Evolutionary conservation across 1,284 basidiomycete genomes (phyloP), one percentile per base, ranked within the genome.

Genomic region (Crepidotus sp.): DNA sequence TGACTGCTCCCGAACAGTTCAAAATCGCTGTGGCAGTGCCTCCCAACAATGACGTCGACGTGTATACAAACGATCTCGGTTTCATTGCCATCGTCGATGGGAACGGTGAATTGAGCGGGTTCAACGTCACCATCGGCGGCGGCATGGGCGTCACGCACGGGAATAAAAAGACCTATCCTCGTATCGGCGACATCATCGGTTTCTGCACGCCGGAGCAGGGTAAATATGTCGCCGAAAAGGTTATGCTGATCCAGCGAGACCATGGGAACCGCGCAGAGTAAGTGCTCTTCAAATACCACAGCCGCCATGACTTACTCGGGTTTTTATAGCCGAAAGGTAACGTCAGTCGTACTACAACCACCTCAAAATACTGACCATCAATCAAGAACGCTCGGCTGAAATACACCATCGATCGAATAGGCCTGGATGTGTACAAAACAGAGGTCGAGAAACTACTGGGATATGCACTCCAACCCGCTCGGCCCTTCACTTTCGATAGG

Each of bases 141-240:
- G 96, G 95, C 47, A 99, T 99, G 95, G 95, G 95, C 66, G 95
- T 98, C 36, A 98, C 95, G 0, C 94, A 98, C 61, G 92, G 89
- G 41, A 96, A 92, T 76, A 98, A 98, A 74, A 94, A 95, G 72
- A 99, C 95, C 0, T 98, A 98, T 65, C 96, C 96, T 35, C 83
- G 96, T 50, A 66, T 86, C 32, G 93, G 80, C 38, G 83, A 83
- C 57, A 70, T 97, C 21, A 78, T 99, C 53, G 96, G 95, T 43
- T 99, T 97, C 71, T 91, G 92, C 57, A 88, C 83, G 1, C 71
- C 81, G 11, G 91, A 95, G 51, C 84, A 98, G 61, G 92, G 87
- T 40, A 76, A 77, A 57, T 72, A 82, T 47, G 85, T 94, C 6
- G 92, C 92, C 26, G 94, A 98, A 69, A 84, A 85, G 60, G 77